A percentile compares a stretch with the other conserved stretches of the same genome.
phyloP scores from a whole-genome alignment of 495 filamentous ascomycete species.

The Sordaria brevicollis region DNA sequence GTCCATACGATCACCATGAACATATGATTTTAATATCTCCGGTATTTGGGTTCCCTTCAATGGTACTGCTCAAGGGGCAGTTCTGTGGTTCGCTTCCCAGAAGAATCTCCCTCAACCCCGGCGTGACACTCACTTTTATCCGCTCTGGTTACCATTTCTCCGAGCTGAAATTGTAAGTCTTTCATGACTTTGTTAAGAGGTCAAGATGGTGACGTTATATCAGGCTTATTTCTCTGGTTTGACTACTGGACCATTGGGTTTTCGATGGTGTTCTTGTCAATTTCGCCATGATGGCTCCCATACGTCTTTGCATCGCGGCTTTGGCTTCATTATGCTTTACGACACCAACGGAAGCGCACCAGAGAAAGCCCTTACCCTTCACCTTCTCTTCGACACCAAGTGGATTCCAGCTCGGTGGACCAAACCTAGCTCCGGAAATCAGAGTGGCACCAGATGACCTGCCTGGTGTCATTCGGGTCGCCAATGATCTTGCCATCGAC shows the following conservation, averaged over 20 bases:
- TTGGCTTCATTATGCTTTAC: neutral
- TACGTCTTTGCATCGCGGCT: slow-evolving; percentile 3
- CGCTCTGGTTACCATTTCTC: neutral
- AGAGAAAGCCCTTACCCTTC: slow-evolving; percentile 10
- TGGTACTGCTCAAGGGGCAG: neutral
- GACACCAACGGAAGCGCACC: slow-evolving; percentile 2
- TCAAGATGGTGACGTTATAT: neutral
- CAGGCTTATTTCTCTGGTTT: neutral
- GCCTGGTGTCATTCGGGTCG: slow-evolving; percentile 37
- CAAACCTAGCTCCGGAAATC: slow-evolving; percentile 16
- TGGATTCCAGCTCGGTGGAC: slow-evolving; percentile 16
- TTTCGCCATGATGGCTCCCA: slow-evolving; percentile 1
- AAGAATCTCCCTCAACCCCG: neutral
- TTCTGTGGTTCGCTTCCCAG: neutral
- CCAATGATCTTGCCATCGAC: slow-evolving; percentile 37
- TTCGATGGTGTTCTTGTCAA: neutral
- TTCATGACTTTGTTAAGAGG: neutral
- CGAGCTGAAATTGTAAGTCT: neutral
- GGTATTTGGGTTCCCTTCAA: neutral
- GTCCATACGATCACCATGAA: neutral
- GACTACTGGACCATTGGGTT: neutral
- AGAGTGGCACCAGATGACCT: slow-evolving; percentile 28
- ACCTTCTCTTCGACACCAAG: slow-evolving; percentile 8
- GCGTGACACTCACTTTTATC: neutral
- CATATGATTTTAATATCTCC: neutral